Evolutionary conservation across 805 yeast genomes (phyloP), one percentile per base, ranked within the genome.

Genomic region (Pichia membranifaciens): DNA sequence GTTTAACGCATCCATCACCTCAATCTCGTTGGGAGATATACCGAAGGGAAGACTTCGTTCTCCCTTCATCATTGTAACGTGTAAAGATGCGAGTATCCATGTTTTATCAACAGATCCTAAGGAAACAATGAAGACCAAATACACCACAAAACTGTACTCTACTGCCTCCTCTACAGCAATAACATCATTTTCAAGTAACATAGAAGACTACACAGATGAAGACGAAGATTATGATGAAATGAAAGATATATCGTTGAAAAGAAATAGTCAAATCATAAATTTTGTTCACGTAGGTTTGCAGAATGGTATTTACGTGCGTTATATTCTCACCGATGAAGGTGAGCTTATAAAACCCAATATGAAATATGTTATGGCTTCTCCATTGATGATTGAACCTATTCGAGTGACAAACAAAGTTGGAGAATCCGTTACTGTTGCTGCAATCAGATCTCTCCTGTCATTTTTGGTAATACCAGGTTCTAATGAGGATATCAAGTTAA

Each of bases 291-390:
- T 88, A 43, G 97, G 97, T 1, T 72, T 89, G 71, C 74, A 68
- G n/a, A 87, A 81, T 61, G 98, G 98, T 18, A 78, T 90, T 1
- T 87, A 84, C 65, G 81, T 82, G 2, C 69, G 82, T 16, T 76
- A 87, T 0, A 65, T 68, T 5, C 55, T 89, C 34, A 87, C 85
- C 57, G 58, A 61, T 0, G 70, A 82, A 3, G 96, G 96, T 3
- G 72, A 78, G 18, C 60, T 84, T 13, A 67, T 76, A 1, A 82
- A 84, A 53, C 77, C 23, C 3, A 34, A n/a, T 10, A 29, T 21
- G 8, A 43, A 47, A 34, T 43, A 39, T 28, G 35, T 47, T 16
- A 34, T 35, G 12, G 33, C 47, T 9, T 21, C 42, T 15, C 44
- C 41, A n/a, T n/a, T 47, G 13, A 34, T 28, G 8, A 35, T 47